Evolutionary conservation across 2,329 filamentous ascomycete species (phyloP).

Genomic region (Colletotrichum horii): DNA sequence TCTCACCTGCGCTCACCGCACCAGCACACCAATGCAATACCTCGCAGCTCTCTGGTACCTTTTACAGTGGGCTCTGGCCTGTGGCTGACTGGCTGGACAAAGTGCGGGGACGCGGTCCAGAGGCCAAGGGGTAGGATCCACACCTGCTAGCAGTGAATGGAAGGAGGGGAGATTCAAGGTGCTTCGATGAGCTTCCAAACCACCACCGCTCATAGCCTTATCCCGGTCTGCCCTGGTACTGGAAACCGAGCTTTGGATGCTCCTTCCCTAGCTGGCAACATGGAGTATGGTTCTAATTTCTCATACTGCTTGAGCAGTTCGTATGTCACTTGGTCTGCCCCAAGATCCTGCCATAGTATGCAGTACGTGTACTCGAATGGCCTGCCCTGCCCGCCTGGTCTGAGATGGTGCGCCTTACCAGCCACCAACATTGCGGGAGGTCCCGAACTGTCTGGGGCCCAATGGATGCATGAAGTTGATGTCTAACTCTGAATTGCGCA

Average conservation of each 20-base stretch:
- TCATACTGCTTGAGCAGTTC: background rate
- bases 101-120: conserved; percentile 7
- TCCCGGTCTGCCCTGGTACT: background rate
- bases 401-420: background rate
- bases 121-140: conserved; percentile 13
- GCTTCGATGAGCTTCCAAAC: conserved; percentile 20
- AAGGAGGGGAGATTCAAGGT: conserved; percentile 11
- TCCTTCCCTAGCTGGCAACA: background rate
- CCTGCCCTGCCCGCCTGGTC: background rate
- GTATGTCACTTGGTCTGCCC: background rate
- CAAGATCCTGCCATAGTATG: too few relatives aligned
- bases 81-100: conserved; percentile 12
- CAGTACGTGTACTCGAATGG: too few relatives aligned
- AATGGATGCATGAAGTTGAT: background rate
- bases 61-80: conserved; percentile 11
- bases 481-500: background rate
- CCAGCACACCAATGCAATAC: background rate
- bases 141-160: conserved; percentile 1
- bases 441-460: background rate
- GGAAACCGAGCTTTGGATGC: background rate
- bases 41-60: background rate
- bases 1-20: background rate
- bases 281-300: background rate
- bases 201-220: background rate
- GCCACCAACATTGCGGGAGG: background rate